Evolutionary conservation across 805 yeast species (phyloP).

Genomic region (Wickerhamiella bombiphila): DNA sequence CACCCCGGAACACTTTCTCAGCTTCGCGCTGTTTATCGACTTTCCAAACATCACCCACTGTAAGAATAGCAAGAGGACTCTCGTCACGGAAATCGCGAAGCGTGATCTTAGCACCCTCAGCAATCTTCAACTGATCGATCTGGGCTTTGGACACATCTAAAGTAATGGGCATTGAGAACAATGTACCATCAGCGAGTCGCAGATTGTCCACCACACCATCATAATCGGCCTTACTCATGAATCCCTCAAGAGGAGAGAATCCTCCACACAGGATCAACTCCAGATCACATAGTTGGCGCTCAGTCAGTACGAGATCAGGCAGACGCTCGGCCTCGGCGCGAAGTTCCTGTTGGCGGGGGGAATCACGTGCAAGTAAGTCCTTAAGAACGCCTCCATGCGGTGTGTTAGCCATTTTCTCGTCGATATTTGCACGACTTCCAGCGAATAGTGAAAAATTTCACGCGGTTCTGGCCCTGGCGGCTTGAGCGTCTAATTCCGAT

Average conservation of each 20-base stretch:
- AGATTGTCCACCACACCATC: slow-evolving; percentile 48
- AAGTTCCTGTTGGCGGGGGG: slow-evolving; percentile 39
- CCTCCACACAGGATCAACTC: slow-evolving; percentile 90
- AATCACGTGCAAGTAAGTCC: slow-evolving; percentile 75
- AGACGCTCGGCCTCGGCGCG: slow-evolving; percentile 42
- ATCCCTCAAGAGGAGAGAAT: slow-evolving; percentile 73
- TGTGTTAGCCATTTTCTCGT: slow-evolving; percentile 28
- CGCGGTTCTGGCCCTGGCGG: too few species aligned
- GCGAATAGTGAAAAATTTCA: too few species aligned
- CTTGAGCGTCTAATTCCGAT: too few species aligned
- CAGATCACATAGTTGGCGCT: slow-evolving; percentile 83
- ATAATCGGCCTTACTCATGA: slow-evolving; percentile 55
- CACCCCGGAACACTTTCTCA: slow-evolving; percentile 80
- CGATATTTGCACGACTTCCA: not conserved
- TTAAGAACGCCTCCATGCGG: slow-evolving; percentile 91
- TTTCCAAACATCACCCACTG: slow-evolving; percentile 61
- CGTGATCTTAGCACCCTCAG: slow-evolving; percentile 48
- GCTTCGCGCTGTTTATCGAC: slow-evolving; percentile 79
- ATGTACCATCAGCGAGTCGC: slow-evolving; percentile 58
- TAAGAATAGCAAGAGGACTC: slow-evolving; percentile 63
- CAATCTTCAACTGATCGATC: slow-evolving; percentile 28
- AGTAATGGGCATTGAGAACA: slow-evolving; percentile 90
- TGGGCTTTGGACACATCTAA: slow-evolving; percentile 52
- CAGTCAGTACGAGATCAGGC: slow-evolving; percentile 40
- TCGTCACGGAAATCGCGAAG: slow-evolving; percentile 74